Evolutionary conservation across 371 early-diverging fungal species (phyloP).

Genomic region (Circinella minor): DNA sequence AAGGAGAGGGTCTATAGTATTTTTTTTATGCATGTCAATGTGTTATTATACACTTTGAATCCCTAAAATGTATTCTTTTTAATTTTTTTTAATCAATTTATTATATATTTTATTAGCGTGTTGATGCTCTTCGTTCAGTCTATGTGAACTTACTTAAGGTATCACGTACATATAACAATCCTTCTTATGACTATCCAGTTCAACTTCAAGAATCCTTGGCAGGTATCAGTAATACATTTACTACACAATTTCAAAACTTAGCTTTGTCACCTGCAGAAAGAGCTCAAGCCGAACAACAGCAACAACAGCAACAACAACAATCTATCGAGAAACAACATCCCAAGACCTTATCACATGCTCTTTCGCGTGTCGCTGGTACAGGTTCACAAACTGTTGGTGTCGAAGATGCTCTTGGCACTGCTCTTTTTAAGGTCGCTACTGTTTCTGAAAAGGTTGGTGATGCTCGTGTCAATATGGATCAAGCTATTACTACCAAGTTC

Average conservation of each 20-base stretch:
- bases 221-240: conserved; percentile 67
- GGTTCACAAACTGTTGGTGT: conserved; percentile 70
- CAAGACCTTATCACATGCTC: conserved; percentile 74
- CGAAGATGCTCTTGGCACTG: conserved; percentile 82
- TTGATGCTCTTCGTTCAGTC: conserved; percentile 68
- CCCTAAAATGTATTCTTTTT: no score
- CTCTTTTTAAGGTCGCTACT: conserved; percentile 81
- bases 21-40: background rate
- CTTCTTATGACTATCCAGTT: conserved; percentile 79
- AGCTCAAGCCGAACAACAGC: conserved; percentile 34
- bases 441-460: conserved; percentile 86
- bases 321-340: conserved; percentile 46
- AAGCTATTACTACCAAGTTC: conserved; percentile 72
- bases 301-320: conserved; percentile 9
- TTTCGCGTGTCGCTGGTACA: conserved; percentile 70
- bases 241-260: conserved; percentile 66
- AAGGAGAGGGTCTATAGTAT: background rate
- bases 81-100: no score
- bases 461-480: conserved; percentile 76
- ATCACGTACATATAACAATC: conserved; percentile 72
- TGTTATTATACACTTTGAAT: no score
- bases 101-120: conserved; percentile 54
- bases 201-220: conserved; percentile 75
- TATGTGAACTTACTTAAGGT: conserved; percentile 76
- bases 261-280: conserved; percentile 58